phyloP scores from a whole-genome alignment of 495 filamentous ascomycete genomes.

The Podospora fimiseda region DNA sequence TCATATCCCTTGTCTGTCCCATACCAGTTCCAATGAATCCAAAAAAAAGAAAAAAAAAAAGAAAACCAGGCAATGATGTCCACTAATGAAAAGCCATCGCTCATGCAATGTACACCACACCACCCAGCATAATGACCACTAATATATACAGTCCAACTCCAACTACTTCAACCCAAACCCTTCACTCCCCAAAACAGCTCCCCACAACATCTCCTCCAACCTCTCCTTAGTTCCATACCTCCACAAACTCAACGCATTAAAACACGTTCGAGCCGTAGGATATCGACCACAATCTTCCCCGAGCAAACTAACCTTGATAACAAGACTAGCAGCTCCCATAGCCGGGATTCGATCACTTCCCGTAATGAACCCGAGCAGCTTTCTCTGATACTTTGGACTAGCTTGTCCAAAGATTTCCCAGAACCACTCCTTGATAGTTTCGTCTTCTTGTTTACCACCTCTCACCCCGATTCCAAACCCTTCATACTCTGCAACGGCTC shows the following conservation, averaged over 20 bases:
- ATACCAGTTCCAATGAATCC: too few relatives aligned
- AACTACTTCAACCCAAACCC: constrained; percentile 95
- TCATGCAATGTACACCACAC: too few relatives aligned
- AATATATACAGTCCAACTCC: too few relatives aligned
- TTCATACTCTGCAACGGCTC: constrained; percentile 75
- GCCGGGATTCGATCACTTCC: constrained; percentile 89
- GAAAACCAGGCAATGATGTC: too few relatives aligned
- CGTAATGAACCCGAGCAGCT: constrained; percentile 83
- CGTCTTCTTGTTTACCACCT: constrained; percentile 42
- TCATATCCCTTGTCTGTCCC: too few relatives aligned
- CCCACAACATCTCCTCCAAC: constrained; percentile 71
- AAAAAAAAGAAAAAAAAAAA: too few relatives aligned
- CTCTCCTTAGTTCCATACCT: constrained; percentile 59
- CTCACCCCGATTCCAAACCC: constrained; percentile 50
- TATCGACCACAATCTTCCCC: constrained; percentile 70
- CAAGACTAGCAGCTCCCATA: constrained; percentile 77
- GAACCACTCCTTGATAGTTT: constrained; percentile 76
- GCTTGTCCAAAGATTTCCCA: constrained; percentile 74
- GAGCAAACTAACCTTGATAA: constrained; percentile 67
- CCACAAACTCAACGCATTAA: constrained; percentile 77
- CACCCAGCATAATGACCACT: too few relatives aligned
- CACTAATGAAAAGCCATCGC: too few relatives aligned
- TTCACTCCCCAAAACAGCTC: constrained; percentile 82
- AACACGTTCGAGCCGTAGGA: constrained; percentile 85
- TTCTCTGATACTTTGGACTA: constrained; percentile 61